These are phyloP conservation scores for Penicillium antarcticum DNA, from an alignment of 495 filamentous ascomycete species.

Conservation along the genomic window DNA sequence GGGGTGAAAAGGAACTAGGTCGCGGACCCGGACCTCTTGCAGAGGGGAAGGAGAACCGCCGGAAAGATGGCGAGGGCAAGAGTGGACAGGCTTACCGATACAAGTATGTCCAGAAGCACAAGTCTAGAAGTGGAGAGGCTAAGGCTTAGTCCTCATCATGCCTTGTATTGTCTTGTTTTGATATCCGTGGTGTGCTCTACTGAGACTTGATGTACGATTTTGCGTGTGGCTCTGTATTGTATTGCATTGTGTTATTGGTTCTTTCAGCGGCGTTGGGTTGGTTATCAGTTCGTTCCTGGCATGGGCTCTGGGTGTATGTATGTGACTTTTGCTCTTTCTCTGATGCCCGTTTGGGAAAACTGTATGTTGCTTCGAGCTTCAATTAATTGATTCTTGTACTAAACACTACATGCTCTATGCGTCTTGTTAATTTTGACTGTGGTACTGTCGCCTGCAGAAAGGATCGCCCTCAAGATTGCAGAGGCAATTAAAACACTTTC, in stretches of 20 bases:
- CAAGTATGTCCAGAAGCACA: constrained; percentile 31
- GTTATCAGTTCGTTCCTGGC: not conserved
- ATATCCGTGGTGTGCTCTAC: not conserved
- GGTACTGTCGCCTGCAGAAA: not conserved
- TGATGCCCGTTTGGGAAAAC: not conserved
- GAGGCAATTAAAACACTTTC: too few species aligned
- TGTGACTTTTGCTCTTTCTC: not conserved
- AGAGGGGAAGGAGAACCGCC: constrained; percentile 25
- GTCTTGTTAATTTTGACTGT: not conserved
- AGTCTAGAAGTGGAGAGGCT: constrained; percentile 16
- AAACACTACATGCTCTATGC: too few species aligned
- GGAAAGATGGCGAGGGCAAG: constrained; percentile 14
- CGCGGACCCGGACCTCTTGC: constrained; percentile 12
- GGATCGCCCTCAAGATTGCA: too few species aligned
- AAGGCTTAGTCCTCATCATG: constrained; percentile 6
- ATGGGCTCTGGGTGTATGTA: not conserved
- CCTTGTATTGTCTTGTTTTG: not conserved
- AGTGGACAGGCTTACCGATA: constrained; percentile 46
- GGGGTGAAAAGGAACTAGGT: constrained; percentile 50
- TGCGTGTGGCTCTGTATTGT: not conserved
- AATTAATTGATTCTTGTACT: not conserved
- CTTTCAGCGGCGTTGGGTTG: not conserved
- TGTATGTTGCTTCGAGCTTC: not conserved
- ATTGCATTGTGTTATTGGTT: not conserved
- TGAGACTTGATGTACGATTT: not conserved